These are phyloP conservation scores for Grosmannia serpens DNA, from an alignment of 2,329 filamentous ascomycete genomes.

Conservation along the genomic window DNA sequence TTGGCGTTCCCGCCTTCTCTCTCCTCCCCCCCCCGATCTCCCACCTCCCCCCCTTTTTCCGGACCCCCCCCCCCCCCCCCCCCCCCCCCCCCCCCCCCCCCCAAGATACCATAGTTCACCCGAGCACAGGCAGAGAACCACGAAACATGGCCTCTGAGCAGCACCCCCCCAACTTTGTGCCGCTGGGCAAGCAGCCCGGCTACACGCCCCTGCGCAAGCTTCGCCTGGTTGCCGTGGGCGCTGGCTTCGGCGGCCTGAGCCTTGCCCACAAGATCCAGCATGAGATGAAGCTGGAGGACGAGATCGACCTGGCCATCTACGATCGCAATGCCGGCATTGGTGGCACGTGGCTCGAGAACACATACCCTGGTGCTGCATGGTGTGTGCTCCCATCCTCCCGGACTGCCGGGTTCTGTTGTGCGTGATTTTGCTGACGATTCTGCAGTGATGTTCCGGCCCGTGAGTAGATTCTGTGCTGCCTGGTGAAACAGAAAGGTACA, in stretches of 20 bases:
- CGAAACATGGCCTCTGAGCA: background rate
- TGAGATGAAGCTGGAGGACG: constrained; percentile 10
- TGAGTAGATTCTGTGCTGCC: background rate
- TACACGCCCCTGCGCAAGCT: background rate
- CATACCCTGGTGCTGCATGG: background rate
- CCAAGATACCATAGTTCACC: background rate
- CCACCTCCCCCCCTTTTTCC: too few species aligned
- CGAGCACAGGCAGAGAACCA: background rate
- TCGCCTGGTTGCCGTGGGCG: background rate
- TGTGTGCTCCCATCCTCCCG: background rate
- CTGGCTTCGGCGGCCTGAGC: background rate
- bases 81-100: too few species aligned
- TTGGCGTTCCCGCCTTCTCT: too few species aligned
- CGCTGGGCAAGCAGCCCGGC: background rate
- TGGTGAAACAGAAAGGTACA: background rate
- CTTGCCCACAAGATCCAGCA: background rate
- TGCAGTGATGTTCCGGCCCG: background rate
- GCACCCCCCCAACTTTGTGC: background rate
- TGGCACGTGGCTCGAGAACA: constrained; percentile 8
- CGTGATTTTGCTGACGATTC: background rate
- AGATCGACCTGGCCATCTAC: constrained; percentile 17
- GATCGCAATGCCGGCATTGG: constrained; percentile 5
- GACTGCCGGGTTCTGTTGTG: background rate
- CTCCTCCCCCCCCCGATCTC: background rate
- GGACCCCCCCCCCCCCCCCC: too few species aligned